Evolutionary conservation across 805 yeast species (phyloP).

Genomic region (Hanseniaspora nectarophila): DNA sequence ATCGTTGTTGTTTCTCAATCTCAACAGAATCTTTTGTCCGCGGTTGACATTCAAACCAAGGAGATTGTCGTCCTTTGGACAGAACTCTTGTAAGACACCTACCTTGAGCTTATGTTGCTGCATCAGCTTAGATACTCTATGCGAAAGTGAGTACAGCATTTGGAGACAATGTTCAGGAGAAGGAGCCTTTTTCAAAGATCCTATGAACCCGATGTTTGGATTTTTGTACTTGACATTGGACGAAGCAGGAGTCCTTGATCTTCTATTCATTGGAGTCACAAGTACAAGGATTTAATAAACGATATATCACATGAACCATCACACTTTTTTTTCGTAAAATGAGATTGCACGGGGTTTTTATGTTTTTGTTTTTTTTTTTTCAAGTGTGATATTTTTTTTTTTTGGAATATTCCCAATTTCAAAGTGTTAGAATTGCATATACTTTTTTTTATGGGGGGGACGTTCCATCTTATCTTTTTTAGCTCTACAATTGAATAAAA

Average conservation of each 20-base stretch:
- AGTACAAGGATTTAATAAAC: too few relatives aligned
- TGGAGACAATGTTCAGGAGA: conserved; percentile 41
- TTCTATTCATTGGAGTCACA: not conserved
- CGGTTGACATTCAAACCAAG: conserved; percentile 73
- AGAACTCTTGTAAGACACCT: conserved; percentile 63
- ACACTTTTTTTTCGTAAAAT: too few relatives aligned
- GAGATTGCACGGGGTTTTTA: too few relatives aligned
- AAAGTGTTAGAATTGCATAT: too few relatives aligned
- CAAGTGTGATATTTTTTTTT: too few relatives aligned
- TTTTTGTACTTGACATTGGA: conserved; percentile 10
- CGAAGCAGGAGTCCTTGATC: not conserved
- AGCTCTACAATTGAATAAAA: too few relatives aligned
- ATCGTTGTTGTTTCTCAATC: conserved; percentile 53
- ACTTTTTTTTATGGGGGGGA: too few relatives aligned
- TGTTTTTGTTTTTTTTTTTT: too few relatives aligned
- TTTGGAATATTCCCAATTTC: too few relatives aligned
- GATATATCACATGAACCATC: too few relatives aligned
- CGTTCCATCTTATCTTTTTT: too few relatives aligned
- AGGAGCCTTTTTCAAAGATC: conserved; percentile 41
- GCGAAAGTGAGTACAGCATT: conserved; percentile 56
- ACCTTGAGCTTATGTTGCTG: conserved; percentile 54
- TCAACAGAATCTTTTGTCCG: conserved; percentile 59
- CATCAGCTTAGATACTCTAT: conserved; percentile 67
- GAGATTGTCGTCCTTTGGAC: conserved; percentile 51
- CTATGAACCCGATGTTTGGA: conserved; percentile 19